These are phyloP conservation scores for Lentinula boryana DNA, from an alignment of 768 basidiomycete species.

Conservation along the genomic window DNA sequence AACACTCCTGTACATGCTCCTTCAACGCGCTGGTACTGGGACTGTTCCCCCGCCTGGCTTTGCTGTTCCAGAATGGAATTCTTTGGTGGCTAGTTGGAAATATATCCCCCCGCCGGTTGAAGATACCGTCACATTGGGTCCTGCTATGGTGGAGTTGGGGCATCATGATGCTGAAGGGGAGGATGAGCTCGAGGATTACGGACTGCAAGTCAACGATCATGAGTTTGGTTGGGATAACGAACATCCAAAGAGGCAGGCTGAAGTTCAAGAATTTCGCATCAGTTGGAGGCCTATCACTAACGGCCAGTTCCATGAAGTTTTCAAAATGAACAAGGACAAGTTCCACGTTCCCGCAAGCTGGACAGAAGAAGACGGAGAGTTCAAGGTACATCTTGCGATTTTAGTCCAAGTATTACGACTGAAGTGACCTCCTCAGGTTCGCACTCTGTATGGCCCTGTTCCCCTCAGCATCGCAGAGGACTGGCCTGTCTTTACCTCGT, in stretches of 20 bases:
- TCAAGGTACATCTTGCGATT: slow-evolving; percentile 32
- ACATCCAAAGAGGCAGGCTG: slow-evolving; percentile 56
- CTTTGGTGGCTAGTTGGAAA: slow-evolving; percentile 44
- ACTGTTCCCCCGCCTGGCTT: slow-evolving; percentile 79
- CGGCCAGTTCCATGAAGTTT: slow-evolving; percentile 74
- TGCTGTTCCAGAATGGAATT: slow-evolving; percentile 63
- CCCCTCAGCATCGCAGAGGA: slow-evolving; percentile 66
- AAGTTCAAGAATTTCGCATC: slow-evolving; percentile 66
- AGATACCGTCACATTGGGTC: slow-evolving; percentile 50
- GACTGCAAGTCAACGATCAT: slow-evolving; percentile 42
- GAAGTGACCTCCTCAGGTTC: slow-evolving; percentile 42
- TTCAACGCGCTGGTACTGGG: slow-evolving; percentile 74
- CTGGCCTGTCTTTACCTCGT: slow-evolving; percentile 85
- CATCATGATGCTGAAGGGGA: slow-evolving; percentile 78
- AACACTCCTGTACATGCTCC: slow-evolving; percentile 92
- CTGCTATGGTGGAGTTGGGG: slow-evolving; percentile 58
- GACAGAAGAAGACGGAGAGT: slow-evolving; percentile 47
- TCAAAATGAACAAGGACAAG: slow-evolving; percentile 25
- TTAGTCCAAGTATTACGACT: background rate
- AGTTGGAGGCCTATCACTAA: slow-evolving; percentile 88
- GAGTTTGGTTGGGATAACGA: slow-evolving; percentile 97
- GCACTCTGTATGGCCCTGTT: slow-evolving; percentile 85
- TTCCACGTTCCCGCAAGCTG: slow-evolving; percentile 67
- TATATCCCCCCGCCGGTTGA: slow-evolving; percentile 34
- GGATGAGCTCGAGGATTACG: slow-evolving; percentile 35